Evolutionary conservation across 169 alveolate species (phyloP), one percentile per base, ranked within the genome.

Genomic region (Fabrea salina): DNA sequence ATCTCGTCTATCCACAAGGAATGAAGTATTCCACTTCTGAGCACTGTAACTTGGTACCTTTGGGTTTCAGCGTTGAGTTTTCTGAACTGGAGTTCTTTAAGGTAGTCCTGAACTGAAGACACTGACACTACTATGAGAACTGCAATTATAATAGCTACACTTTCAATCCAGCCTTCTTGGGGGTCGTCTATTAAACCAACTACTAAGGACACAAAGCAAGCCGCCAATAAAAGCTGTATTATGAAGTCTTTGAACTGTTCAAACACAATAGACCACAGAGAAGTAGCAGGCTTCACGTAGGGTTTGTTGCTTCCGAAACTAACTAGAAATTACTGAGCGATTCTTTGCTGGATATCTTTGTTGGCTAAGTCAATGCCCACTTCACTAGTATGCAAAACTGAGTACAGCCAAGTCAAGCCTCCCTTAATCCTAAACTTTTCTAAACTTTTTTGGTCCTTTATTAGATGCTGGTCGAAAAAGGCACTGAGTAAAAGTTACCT

Each of bases 131-230:
- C 94, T 30, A 93, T 84, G 47, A 87, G 37, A 53, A 93, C 94
- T 4, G 96, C 97, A 5, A 90, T 68, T 40, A 91, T 64, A 37
- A 93, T 93, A 25, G 94, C 91, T 54, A 88, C 61, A 32, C 96
- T 96, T 66, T 93, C 97, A 33, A 91, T 80, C 96, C 97, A 93
- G 30, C 93, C 76, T 66, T 32, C 56, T 33, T 66, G 19, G 30
- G 57, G 51, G 30, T 66, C 56, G 0, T 66, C 57, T 66, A 66
- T 22, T 1, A 32, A 19, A 22, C 56, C 76, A 4, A 66, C 5
- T 7, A 41, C 56, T 39, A 40, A 19, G n/a, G 57, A 37, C n/a
- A 66, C 56, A 5, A 66, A 32, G 2, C 58, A 25, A 66, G 76
- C 76, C 19, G 41, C 8, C 2, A 66, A 27, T 27, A 66, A 66